Evolutionary conservation across 495 filamentous ascomycete genomes (phyloP), one percentile per base, ranked within the genome.

Genomic region (Ramalina intermedia): DNA sequence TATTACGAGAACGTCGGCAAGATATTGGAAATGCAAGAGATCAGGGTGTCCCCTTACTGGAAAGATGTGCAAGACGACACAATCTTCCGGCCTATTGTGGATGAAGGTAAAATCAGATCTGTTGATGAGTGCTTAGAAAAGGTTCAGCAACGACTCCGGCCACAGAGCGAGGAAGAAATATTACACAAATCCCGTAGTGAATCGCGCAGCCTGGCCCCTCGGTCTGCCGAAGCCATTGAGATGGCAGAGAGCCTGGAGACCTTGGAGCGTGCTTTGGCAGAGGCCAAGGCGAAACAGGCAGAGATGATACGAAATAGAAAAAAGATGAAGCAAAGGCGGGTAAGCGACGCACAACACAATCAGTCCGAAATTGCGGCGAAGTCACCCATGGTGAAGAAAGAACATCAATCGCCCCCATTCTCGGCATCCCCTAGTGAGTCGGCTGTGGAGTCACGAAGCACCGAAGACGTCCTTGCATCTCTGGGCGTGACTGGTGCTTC

Each of bases 1-100:
- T 58, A 58, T 41, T 36, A 46, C 9, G 37, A 18, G 14, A 41
- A 51, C 27, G 37, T 18, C 12, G 37, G 42, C 39, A 38, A 42
- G 14, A 24, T 26, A 23, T 11, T 46, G n/a, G 33, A 43, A 13
- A 6, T 50, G n/a, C 38, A 47, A n/a, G 46, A 47, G 16, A 47
- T 58, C 17, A 42, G 17, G 26, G 29, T 38, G 16, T 47, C 48
- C 26, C 45, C 46, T 4, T 52, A 47, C 37, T 51, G 50, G 40
- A 55, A 55, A 37, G 53, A 55, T 23, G 49, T 43, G 13, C 35
- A 38, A 48, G 49, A 48, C 38, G 53, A 55, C 35, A 41, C 50
- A 1, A 41, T 40, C 17, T 55, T 55, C 23, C 41, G 35, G 6
- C 40, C 33, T 8, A 36, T 26, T 33, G 12, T 35, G 12, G 35